Conservation (phyloP, 2,329 filamentous ascomycete species). For the Myriosclerotinia curreyana region DNA sequence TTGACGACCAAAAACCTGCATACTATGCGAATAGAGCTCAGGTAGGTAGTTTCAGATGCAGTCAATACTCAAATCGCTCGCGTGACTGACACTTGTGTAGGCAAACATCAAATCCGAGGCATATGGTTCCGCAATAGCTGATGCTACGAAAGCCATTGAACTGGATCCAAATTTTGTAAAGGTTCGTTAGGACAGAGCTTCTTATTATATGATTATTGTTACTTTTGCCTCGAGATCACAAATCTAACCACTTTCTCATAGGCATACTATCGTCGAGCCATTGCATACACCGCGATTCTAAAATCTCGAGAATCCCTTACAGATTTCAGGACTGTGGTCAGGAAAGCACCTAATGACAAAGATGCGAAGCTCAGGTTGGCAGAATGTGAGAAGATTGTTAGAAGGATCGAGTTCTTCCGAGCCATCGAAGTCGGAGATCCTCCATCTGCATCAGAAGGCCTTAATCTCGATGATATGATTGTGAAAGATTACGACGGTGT, state of each 20-base stretch:
- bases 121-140: constrained; percentile 87
- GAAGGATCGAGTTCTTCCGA: constrained; percentile 86
- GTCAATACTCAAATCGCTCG: constrained; percentile 40
- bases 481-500: constrained; percentile 85
- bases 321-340: constrained; percentile 89
- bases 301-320: constrained; percentile 82
- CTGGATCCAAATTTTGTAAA: constrained; percentile 86
- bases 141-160: constrained; percentile 88
- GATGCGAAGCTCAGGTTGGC: constrained; percentile 87
- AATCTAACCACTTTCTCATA: constrained; percentile 40
- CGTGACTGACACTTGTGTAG: constrained; percentile 56
- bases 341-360: constrained; percentile 82
- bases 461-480: constrained; percentile 87
- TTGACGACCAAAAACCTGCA: constrained; percentile 78
- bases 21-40: constrained; percentile 95
- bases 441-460: constrained; percentile 84
- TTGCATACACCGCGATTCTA: constrained; percentile 88
- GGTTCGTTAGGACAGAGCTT: constrained; percentile 48
- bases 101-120: constrained; percentile 94
- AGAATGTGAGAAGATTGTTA: constrained; percentile 93
- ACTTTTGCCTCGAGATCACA: background rate
- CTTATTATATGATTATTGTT: background rate
- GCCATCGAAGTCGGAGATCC: constrained; percentile 93
- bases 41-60: constrained; percentile 58
- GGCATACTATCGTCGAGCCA: constrained; percentile 92